phyloP scores from a whole-genome alignment of 176 grass and related monocot genomes.

The Oropetium thomaeum region DNA sequence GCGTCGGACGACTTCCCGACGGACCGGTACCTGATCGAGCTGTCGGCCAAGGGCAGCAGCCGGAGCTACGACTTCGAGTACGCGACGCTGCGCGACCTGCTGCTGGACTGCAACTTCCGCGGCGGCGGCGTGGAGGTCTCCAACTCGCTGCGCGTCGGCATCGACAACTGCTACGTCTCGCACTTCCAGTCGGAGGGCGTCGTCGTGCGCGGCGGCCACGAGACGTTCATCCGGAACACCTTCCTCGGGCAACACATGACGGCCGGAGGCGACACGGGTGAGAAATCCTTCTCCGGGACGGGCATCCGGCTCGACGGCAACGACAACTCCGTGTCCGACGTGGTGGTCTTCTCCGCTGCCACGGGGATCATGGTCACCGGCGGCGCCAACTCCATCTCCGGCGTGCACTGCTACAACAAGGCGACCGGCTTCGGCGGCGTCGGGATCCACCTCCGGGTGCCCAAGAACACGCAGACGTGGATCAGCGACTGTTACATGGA shows the following conservation, averaged over 20 bases:
- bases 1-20: constrained; percentile 65
- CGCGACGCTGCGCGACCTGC: constrained; percentile 60
- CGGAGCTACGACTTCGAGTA: constrained; percentile 60
- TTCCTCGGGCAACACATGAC: constrained; percentile 86
- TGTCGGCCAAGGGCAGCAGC: constrained; percentile 21
- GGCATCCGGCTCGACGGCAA: constrained; percentile 68
- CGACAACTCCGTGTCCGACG: constrained; percentile 75
- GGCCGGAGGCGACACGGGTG: constrained; percentile 44
- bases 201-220: constrained; percentile 56
- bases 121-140: constrained; percentile 65
- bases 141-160: constrained; percentile 55
- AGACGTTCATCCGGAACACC: constrained; percentile 57
- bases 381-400: constrained; percentile 74
- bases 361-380: constrained; percentile 66
- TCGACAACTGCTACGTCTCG: constrained; percentile 64
- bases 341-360: constrained; percentile 65
- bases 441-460: constrained; percentile 62
- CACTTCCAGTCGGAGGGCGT: constrained; percentile 63
- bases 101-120: constrained; percentile 67
- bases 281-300: constrained; percentile 58
- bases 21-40: constrained; percentile 70
- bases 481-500: constrained; percentile 79
- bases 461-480: constrained; percentile 59
- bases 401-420: constrained; percentile 97
- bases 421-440: constrained; percentile 60